phyloP scores from a whole-genome alignment of 148 eudicot genomes.

The Pouteria glomerata region DNA sequence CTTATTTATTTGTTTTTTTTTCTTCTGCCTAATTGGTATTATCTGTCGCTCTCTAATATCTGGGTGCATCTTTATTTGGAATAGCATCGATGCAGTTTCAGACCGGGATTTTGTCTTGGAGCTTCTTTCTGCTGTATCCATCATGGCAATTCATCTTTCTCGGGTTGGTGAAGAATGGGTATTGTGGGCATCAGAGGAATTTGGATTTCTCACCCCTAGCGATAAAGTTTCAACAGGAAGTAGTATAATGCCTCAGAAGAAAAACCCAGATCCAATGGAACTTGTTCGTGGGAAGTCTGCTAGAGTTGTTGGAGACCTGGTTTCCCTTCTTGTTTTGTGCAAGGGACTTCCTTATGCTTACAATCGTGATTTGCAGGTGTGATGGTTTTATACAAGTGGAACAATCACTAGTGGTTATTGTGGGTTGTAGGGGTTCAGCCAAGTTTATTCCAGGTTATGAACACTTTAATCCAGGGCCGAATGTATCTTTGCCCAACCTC shows the following conservation, averaged over 20 bases:
- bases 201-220: constrained; percentile 86
- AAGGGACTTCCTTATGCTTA: constrained; percentile 97
- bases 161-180: constrained; percentile 99
- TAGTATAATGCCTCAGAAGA: constrained; percentile 99
- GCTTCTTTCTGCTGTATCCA: constrained; percentile 89
- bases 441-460: background rate
- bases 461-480: background rate
- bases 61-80: constrained; percentile 24
- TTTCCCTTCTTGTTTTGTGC: constrained; percentile 91
- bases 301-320: constrained; percentile 78
- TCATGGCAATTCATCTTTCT: constrained; percentile 87
- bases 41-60: constrained; percentile 2
- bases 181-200: constrained; percentile 96
- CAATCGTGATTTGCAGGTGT: constrained; percentile 96
- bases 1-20: constrained; percentile 1
- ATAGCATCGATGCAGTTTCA: constrained; percentile 98
- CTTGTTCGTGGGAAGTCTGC: constrained; percentile 99
- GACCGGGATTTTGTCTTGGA: constrained; percentile 96
- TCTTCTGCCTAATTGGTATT: background rate
- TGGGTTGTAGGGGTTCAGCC: background rate
- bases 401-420: background rate
- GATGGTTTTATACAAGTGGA: background rate
- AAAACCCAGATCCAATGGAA: constrained; percentile 99
- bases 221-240: constrained; percentile 98
- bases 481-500: background rate